Percentiles rank a stretch among this genome's conserved stretches.
phyloP scores from a whole-genome alignment of 2,329 filamentous ascomycete genomes.

The Diaporthe sp. region DNA sequence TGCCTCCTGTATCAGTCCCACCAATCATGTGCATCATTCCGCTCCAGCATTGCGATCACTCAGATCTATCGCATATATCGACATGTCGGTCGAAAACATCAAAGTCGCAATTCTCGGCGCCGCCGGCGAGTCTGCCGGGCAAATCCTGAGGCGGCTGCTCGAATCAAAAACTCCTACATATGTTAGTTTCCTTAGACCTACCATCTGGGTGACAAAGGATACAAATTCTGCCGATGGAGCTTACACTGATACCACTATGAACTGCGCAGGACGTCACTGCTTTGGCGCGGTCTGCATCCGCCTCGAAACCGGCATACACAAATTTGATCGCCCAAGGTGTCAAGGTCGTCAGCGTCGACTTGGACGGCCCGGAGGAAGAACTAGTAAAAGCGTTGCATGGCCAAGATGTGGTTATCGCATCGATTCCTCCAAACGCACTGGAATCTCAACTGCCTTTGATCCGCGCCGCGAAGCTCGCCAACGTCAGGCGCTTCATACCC shows the following conservation, averaged over 20 bases:
- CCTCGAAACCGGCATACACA: neutral
- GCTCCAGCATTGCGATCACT: neutral
- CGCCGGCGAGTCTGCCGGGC: neutral
- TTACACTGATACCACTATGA: neutral
- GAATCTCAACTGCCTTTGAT: neutral
- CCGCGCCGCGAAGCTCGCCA: neutral
- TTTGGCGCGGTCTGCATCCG: neutral
- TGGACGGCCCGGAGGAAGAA: neutral
- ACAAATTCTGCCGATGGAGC: neutral
- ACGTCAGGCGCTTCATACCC: neutral
- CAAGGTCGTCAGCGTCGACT: conserved; percentile 40
- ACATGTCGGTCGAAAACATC: neutral
- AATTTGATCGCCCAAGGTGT: conserved; percentile 37
- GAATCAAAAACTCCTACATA: neutral
- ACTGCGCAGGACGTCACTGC: neutral
- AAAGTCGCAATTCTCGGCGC: neutral
- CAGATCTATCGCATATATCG: neutral
- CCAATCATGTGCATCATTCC: neutral
- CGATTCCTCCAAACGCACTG: neutral
- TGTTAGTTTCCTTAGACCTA: neutral
- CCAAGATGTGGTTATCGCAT: neutral
- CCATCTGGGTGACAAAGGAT: neutral
- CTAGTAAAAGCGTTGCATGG: neutral
- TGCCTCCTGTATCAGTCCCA: neutral
- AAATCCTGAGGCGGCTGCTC: neutral